Evolutionary conservation across 139 green algal genomes (phyloP), one percentile per base, ranked within the genome.

Genomic region (Volvox reticuliferus): DNA sequence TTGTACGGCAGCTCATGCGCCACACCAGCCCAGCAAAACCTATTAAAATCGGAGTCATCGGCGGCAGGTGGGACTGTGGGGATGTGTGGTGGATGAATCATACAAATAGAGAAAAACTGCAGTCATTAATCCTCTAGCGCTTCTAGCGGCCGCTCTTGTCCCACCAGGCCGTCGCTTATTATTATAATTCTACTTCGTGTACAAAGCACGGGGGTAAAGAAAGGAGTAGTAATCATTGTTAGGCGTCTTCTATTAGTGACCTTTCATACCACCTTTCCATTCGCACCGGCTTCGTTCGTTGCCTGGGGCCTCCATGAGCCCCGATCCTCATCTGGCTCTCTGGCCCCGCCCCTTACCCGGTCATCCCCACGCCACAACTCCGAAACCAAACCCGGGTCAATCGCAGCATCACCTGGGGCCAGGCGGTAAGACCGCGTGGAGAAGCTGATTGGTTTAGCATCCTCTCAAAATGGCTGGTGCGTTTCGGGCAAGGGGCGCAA

Each of bases 51-150:
- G 84, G 84, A 28, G 84, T 89, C 9, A 89, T 89, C 20, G 84
- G 84, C 9, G 84, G 84, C 36, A 89, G 84, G 84, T 89, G 17
- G 2, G 79, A n/a, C n/a, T n/a, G n/a, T n/a, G n/a, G n/a, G n/a
- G n/a, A n/a, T n/a, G n/a, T n/a, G n/a, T n/a, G 44, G 44, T 9
- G 44, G 44, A 55, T 9, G 9, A 55, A 55, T 55, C 44, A 55
- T 9, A 14, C 5, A 9, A 9, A 9, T 55, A 55, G 5, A 55
- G 5, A 55, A 55, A 55, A 55, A 55, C 9, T 55, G 44, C 44
- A 9, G 9, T 55, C n/a, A 9, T 9, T 55, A 9, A 55, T 9
- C 44, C 44, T 55, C 44, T 5, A 9, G 44, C 44, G 44, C 5
- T 55, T 55, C 44, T 5, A 9, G 44, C 44, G 44, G 44, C 9